Evolutionary conservation across 2,329 filamentous ascomycete genomes (phyloP).

Genomic region (Fusarium subtropicale): DNA sequence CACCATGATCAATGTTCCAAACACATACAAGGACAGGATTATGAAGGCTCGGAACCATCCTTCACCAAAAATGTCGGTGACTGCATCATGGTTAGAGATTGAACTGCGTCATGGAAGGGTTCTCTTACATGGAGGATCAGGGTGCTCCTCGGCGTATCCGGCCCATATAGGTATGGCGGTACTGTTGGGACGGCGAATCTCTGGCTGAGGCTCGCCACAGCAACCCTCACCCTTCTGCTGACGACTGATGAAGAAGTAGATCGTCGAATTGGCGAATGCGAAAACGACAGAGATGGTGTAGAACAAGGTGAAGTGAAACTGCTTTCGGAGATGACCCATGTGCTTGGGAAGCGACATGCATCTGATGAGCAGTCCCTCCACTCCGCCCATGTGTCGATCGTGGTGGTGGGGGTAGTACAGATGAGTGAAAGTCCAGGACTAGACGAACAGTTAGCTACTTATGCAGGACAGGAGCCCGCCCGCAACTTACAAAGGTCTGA

Average conservation of each 20-base stretch:
- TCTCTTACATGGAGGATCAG: constrained; percentile 44
- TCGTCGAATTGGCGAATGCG: constrained; percentile 61
- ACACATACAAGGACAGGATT: constrained; percentile 59
- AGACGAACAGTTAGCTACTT: background rate
- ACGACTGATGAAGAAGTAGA: constrained; percentile 61
- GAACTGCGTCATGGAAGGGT: constrained; percentile 17
- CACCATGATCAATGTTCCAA: constrained; percentile 58
- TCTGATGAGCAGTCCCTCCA: constrained; percentile 54
- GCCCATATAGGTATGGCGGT: constrained; percentile 20
- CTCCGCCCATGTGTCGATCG: constrained; percentile 49
- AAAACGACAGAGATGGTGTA: constrained; percentile 61
- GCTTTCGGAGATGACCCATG: constrained; percentile 55
- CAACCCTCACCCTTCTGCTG: constrained; percentile 44
- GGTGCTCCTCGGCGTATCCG: constrained; percentile 6
- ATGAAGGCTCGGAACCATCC: constrained; percentile 61
- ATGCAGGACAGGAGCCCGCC: background rate
- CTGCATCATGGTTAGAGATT: constrained; percentile 48
- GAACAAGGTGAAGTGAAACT: constrained; percentile 63
- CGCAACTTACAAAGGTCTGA: constrained; percentile 58
- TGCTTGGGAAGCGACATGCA: constrained; percentile 60
- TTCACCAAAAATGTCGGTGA: constrained; percentile 61
- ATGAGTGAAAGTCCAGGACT: constrained; percentile 66
- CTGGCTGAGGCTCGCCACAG: constrained; percentile 18
- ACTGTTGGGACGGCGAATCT: constrained; percentile 16
- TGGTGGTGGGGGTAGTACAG: constrained; percentile 60